phyloP scores from a whole-genome alignment of 768 basidiomycete species.

The Kwoniella botswanensis region DNA sequence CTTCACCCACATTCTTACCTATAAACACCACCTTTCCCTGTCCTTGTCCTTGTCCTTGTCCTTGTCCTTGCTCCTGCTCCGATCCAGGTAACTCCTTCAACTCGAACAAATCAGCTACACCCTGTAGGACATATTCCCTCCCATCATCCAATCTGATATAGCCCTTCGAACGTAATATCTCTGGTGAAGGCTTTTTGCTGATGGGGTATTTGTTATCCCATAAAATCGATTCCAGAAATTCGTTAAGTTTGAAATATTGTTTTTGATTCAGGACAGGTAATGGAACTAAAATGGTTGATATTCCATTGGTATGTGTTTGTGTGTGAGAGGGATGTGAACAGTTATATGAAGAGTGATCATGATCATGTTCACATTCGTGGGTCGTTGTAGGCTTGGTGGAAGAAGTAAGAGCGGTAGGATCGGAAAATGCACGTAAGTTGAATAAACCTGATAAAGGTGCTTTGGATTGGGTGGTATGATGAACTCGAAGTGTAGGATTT shows the following conservation, averaged over 20 bases:
- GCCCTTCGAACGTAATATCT: constrained; percentile 87
- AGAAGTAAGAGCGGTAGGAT: constrained; percentile 58
- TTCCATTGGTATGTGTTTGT: constrained; percentile 64
- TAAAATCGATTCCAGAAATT: constrained; percentile 77
- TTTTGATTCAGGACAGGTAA: constrained; percentile 67
- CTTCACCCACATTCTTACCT: constrained; percentile 70
- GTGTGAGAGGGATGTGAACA: constrained; percentile 19
- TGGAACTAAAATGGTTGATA: constrained; percentile 72
- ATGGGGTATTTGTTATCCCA: constrained; percentile 71
- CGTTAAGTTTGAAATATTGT: constrained; percentile 68
- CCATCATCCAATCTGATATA: constrained; percentile 65
- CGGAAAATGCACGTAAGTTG: constrained; percentile 76
- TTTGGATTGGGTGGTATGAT: constrained; percentile 71
- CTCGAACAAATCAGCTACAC: constrained; percentile 89
- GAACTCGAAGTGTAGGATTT: constrained; percentile 79
- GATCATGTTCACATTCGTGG: constrained; percentile 33
- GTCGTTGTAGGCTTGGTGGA: constrained; percentile 6
- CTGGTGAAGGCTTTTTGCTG: constrained; percentile 55
- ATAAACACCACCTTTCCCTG: constrained; percentile 85
- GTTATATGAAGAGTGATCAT: constrained; percentile 57
- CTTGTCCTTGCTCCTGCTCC: constrained; percentile 38
- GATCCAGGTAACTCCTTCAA: constrained; percentile 58
- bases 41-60: constrained; percentile 66
- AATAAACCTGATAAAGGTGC: constrained; percentile 79
- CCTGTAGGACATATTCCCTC: constrained; percentile 78